These are phyloP conservation scores for Ploettnerulaceae sp. DNA, from an alignment of 2,329 filamentous ascomycete species.

Conservation along the genomic window DNA sequence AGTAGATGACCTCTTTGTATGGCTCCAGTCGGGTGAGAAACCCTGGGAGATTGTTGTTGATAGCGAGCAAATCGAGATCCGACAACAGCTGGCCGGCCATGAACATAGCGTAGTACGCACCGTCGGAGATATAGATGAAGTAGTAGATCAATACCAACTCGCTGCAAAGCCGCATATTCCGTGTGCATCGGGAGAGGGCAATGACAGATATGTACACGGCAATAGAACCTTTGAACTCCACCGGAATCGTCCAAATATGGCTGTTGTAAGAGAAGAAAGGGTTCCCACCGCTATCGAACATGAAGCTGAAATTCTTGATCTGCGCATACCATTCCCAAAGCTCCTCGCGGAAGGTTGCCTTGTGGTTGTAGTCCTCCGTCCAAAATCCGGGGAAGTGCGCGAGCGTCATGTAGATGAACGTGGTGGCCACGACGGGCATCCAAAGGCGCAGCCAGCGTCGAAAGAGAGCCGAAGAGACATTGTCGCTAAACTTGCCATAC, in stretches of 20 bases:
- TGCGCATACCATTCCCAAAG: conserved; percentile 38
- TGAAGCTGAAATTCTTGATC: conserved; percentile 64
- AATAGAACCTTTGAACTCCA: conserved; percentile 60
- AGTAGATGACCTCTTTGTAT: conserved; percentile 48
- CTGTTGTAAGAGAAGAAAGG: conserved; percentile 53
- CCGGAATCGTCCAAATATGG: conserved; percentile 54
- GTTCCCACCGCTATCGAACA: conserved; percentile 53
- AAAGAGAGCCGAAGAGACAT: conserved; percentile 43
- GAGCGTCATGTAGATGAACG: conserved; percentile 34
- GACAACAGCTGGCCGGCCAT: conserved; percentile 56
- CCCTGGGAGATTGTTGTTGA: conserved; percentile 45
- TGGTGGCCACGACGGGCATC: conserved; percentile 41
- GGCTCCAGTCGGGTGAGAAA: conserved; percentile 43
- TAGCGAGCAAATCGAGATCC: conserved; percentile 54
- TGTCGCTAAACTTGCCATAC: conserved; percentile 35
- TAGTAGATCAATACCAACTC: conserved; percentile 53
- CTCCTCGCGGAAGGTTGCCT: conserved; percentile 24
- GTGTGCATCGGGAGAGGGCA: conserved; percentile 51
- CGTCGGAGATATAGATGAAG: conserved; percentile 64
- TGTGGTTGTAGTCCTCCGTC: conserved; percentile 18
- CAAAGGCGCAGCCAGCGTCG: conserved; percentile 44
- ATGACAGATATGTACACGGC: conserved; percentile 51
- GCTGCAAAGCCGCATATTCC: conserved; percentile 50
- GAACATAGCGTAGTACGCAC: conserved; percentile 58
- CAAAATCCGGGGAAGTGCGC: conserved; percentile 31